phyloP scores from a whole-genome alignment of 208 protist species.

The Leishmania martiniquensis region DNA sequence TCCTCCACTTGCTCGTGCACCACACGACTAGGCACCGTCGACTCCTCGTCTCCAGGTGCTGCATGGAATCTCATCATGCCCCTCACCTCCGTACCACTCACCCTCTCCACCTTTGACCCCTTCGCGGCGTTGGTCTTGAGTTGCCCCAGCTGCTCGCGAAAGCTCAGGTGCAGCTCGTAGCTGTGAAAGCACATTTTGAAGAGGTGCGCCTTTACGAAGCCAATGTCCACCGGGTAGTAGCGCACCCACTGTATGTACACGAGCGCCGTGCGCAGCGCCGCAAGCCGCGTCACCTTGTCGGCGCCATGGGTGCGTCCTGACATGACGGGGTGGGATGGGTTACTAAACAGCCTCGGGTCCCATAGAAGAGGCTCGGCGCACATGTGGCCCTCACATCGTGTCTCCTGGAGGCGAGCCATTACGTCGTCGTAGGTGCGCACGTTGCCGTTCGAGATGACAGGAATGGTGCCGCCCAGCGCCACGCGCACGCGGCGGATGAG shows the following conservation, averaged over 20 bases:
- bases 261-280: conserved; percentile 47
- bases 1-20: conserved; percentile 4
- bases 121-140: conserved; percentile 30
- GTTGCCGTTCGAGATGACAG: conserved; percentile 92
- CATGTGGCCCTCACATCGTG: conserved; percentile 84
- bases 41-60: background rate
- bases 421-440: conserved; percentile 78
- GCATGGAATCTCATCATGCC: background rate
- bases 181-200: conserved; percentile 92
- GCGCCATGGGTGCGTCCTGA: conserved; percentile 32
- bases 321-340: conserved; percentile 40
- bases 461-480: conserved; percentile 52
- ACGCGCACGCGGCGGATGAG: conserved; percentile 64
- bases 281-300: conserved; percentile 50
- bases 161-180: conserved; percentile 60
- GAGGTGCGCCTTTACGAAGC: conserved; percentile 86
- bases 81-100: background rate
- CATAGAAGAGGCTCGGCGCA: conserved; percentile 88
- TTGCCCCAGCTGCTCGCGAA: conserved; percentile 45
- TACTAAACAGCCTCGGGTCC: conserved; percentile 78
- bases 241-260: conserved; percentile 66
- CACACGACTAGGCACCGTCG: background rate
- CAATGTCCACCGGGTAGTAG: conserved; percentile 57
- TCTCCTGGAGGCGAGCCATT: conserved; percentile 38
- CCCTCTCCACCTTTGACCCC: conserved; percentile 7